These are phyloP conservation scores for Exophiala bonariae DNA, from an alignment of 2,329 filamentous ascomycete species.

Conservation along the genomic window DNA sequence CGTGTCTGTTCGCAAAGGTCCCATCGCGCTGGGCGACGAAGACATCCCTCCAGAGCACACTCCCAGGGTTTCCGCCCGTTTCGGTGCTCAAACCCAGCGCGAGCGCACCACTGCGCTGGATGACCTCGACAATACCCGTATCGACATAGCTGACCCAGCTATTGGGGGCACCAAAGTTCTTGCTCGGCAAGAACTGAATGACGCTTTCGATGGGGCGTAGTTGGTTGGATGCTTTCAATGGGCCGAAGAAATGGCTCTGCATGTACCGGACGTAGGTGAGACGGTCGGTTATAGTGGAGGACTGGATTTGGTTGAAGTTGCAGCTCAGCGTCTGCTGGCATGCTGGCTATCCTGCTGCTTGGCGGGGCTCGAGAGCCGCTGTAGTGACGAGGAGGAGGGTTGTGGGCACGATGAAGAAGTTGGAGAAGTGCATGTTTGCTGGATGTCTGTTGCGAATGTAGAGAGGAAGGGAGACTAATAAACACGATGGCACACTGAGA, in stretches of 20 bases:
- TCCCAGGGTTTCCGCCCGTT: slow-evolving; percentile 12
- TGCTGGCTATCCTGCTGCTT: too few relatives aligned
- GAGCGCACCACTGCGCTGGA: slow-evolving; percentile 12
- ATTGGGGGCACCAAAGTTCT: slow-evolving; percentile 20
- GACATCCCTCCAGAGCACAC: slow-evolving; percentile 7
- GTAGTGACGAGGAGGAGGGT: too few relatives aligned
- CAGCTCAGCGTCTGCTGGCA: slow-evolving; percentile 26
- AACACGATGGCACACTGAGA: too few relatives aligned
- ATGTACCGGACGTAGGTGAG: slow-evolving; percentile 29
- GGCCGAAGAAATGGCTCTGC: slow-evolving; percentile 17
- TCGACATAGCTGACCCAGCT: slow-evolving; percentile 28
- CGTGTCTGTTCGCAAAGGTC: not conserved
- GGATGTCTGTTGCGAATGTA: too few relatives aligned
- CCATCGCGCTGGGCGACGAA: not conserved
- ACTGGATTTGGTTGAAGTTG: slow-evolving; percentile 26
- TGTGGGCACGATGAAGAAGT: too few relatives aligned
- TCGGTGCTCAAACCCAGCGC: slow-evolving; percentile 10
- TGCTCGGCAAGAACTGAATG: slow-evolving; percentile 28
- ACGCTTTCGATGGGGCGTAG: slow-evolving; percentile 27
- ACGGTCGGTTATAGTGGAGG: slow-evolving; percentile 24
- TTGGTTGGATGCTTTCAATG: slow-evolving; percentile 23
- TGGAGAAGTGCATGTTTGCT: too few relatives aligned
- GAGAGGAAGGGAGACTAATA: too few relatives aligned
- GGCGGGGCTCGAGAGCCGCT: too few relatives aligned
- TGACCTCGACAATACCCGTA: slow-evolving; percentile 17